Evolutionary conservation across 495 filamentous ascomycete genomes (phyloP).

Genomic region (Ramalina intermedia): DNA sequence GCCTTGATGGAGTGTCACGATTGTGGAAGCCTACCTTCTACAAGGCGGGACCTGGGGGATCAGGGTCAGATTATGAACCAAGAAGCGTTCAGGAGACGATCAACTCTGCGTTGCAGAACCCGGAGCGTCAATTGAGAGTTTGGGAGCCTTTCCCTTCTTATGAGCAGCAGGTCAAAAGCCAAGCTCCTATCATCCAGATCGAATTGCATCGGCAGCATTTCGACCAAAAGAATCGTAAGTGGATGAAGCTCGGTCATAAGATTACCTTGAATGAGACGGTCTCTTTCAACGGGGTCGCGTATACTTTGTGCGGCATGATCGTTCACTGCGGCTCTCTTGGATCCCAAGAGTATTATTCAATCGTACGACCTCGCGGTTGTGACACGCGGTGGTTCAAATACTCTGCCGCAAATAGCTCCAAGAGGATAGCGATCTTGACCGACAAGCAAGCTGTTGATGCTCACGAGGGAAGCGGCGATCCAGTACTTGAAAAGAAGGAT

Average conservation of each 20-base stretch:
- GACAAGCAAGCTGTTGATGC: slow-evolving; percentile 39
- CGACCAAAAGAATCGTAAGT: slow-evolving; percentile 36
- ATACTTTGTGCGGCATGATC: slow-evolving; percentile 47
- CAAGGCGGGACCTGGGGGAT: not conserved
- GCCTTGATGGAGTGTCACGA: slow-evolving; percentile 1
- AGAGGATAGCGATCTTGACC: slow-evolving; percentile 40
- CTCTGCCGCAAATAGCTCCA: slow-evolving; percentile 37
- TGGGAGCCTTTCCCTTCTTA: slow-evolving; percentile 7
- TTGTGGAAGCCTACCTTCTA: not conserved
- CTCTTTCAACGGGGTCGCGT: slow-evolving; percentile 29
- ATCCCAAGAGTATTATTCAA: slow-evolving; percentile 46
- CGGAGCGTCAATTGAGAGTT: slow-evolving; percentile 3
- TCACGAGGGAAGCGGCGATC: slow-evolving; percentile 34
- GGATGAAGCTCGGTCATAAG: slow-evolving; percentile 43
- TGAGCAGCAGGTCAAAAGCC: not conserved
- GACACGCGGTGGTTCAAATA: slow-evolving; percentile 46
- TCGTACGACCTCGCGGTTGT: slow-evolving; percentile 43
- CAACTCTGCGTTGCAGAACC: slow-evolving; percentile 15
- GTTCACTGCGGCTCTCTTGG: slow-evolving; percentile 47
- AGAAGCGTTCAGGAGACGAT: slow-evolving; percentile 14
- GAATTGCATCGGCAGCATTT: slow-evolving; percentile 45
- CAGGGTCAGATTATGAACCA: slow-evolving; percentile 3
- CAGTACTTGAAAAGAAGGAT: slow-evolving; percentile 7
- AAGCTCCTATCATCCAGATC: slow-evolving; percentile 21
- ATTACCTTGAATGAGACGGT: slow-evolving; percentile 41